These are phyloP conservation scores for Atkinsonella texensis DNA, from an alignment of 2,329 filamentous ascomycete genomes.

Conservation along the genomic window DNA sequence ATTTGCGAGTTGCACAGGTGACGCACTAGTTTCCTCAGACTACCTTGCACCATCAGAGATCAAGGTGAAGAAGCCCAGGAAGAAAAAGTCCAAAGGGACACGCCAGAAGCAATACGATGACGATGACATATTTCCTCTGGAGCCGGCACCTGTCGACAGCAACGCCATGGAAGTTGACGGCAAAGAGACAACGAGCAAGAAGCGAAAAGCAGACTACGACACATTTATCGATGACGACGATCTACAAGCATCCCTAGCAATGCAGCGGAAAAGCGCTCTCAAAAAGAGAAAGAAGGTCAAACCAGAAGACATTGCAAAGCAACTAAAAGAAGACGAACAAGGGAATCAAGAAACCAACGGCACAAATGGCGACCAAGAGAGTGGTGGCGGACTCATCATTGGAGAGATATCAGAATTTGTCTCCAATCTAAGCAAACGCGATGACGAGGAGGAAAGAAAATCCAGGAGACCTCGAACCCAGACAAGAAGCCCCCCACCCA, in stretches of 20 bases:
- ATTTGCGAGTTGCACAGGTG: slow-evolving; percentile 9
- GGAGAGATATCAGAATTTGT: slow-evolving; percentile 95
- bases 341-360: slow-evolving; percentile 35
- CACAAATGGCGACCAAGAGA: slow-evolving; percentile 23
- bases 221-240: slow-evolving; percentile 86
- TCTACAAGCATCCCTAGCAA: slow-evolving; percentile 71
- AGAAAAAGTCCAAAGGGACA: slow-evolving; percentile 73
- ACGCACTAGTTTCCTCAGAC: slow-evolving; percentile 50
- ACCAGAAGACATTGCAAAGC: slow-evolving; percentile 76
- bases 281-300: slow-evolving; percentile 85
- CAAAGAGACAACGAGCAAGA: slow-evolving; percentile 39
- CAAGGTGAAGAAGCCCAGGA: slow-evolving; percentile 92
- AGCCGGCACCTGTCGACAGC: slow-evolving; percentile 26
- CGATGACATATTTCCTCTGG: slow-evolving; percentile 43
- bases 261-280: slow-evolving; percentile 70
- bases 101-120: slow-evolving; percentile 56
- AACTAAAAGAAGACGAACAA: slow-evolving; percentile 58
- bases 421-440: slow-evolving; percentile 64
- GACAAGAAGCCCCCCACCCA: slow-evolving; percentile 15
- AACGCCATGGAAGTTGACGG: slow-evolving; percentile 67
- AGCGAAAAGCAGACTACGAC: slow-evolving; percentile 51
- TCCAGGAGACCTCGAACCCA: slow-evolving; percentile 23
- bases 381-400: slow-evolving; percentile 70
- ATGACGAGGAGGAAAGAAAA: slow-evolving; percentile 42
- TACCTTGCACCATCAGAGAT: slow-evolving; percentile 79